Conservation (phyloP, 192 early-diverging fungal species). For the Pilobolus umbonatus region DNA sequence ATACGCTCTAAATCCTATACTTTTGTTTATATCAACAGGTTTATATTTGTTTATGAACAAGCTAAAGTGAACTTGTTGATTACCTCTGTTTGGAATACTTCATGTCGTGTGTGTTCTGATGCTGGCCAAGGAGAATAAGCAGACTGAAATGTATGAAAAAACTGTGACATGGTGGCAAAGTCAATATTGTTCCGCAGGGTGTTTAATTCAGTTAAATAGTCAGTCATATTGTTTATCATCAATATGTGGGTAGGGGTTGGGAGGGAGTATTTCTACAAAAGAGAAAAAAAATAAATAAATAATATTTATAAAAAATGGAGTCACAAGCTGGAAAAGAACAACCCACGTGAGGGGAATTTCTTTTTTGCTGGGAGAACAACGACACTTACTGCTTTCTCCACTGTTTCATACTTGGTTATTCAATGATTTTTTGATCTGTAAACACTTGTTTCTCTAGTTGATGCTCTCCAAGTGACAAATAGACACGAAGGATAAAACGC, state of each 20-base stretch:
- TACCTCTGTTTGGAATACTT: slow-evolving; percentile 35
- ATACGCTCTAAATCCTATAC: slow-evolving; percentile 47
- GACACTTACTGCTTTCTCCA: not conserved
- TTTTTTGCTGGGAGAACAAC: too few relatives aligned
- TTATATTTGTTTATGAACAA: not conserved
- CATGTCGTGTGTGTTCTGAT: slow-evolving; percentile 6
- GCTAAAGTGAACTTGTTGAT: not conserved
- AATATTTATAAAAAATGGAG: not conserved
- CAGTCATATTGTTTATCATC: not conserved
- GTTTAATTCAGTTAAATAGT: not conserved
- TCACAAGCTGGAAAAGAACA: not conserved
- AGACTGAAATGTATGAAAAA: slow-evolving; percentile 58
- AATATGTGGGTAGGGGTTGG: too few relatives aligned
- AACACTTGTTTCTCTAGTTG: too few relatives aligned
- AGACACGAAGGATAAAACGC: too few relatives aligned
- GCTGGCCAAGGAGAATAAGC: slow-evolving; percentile 42
- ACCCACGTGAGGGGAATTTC: too few relatives aligned
- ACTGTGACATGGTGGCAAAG: slow-evolving; percentile 69
- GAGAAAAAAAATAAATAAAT: not conserved
- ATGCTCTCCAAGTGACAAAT: too few relatives aligned
- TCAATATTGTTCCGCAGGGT: slow-evolving; percentile 49
- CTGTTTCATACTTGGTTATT: slow-evolving; percentile 9
- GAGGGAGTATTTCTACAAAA: not conserved
- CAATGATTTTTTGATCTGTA: too few relatives aligned
- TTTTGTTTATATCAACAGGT: not conserved